Percentiles rank a stretch among this genome's conserved stretches.
phyloP scores from a whole-genome alignment of 352 stramenopile genomes.

The Phytopythium oedochilum region DNA sequence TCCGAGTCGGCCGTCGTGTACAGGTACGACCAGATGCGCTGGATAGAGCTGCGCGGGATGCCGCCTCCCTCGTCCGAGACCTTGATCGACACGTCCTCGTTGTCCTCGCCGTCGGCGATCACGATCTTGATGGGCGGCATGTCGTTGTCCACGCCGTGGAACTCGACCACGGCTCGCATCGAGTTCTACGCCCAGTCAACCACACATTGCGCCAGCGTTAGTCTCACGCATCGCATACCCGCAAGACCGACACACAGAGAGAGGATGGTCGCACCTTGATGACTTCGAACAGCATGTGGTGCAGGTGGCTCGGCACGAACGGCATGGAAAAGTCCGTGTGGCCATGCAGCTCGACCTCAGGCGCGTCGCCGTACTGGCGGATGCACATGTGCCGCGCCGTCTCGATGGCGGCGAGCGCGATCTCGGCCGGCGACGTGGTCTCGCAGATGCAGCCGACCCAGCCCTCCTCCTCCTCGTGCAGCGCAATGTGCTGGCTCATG shows the following conservation, averaged over 20 bases:
- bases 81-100: slow-evolving; percentile 99
- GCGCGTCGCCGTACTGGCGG: slow-evolving; percentile 98
- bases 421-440: slow-evolving; percentile 94
- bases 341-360: slow-evolving; percentile 97
- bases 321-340: slow-evolving; percentile 98
- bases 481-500: slow-evolving; percentile 98
- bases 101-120: slow-evolving; percentile 98
- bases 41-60: slow-evolving; percentile 97
- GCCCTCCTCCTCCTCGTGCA: slow-evolving; percentile 88
- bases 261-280: slow-evolving; percentile 81
- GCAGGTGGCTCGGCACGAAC: slow-evolving; percentile 93
- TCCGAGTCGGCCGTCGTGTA: slow-evolving; percentile 99
- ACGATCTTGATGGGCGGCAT: slow-evolving; percentile 99
- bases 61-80: slow-evolving; percentile 99
- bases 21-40: slow-evolving; percentile 99
- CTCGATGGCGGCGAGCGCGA: slow-evolving; percentile 96
- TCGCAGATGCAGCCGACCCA: slow-evolving; percentile 95
- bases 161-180: slow-evolving; percentile 98
- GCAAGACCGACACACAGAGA: too few species aligned
- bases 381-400: slow-evolving; percentile 99
- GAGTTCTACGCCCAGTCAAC: slow-evolving; percentile 75
- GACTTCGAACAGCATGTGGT: slow-evolving; percentile 99
- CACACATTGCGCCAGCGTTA: neutral
- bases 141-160: slow-evolving; percentile 96
- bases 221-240: neutral